Evolutionary conservation across 805 yeast genomes (phyloP).

Genomic region (Monosporozyma servazzii): DNA sequence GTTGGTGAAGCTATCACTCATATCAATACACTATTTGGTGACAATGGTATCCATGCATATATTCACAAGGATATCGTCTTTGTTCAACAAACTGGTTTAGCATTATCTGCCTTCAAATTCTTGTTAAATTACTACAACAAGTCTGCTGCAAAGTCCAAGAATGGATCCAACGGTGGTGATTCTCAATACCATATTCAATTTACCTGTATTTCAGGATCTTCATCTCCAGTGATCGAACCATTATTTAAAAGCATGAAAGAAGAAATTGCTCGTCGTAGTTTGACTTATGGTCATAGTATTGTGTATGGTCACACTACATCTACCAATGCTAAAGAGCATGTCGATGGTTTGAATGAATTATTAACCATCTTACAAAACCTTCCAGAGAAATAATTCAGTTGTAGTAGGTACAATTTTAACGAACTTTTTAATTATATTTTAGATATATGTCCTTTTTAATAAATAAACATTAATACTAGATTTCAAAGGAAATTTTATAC

Average conservation of each 20-base stretch:
- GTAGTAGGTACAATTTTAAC: neutral
- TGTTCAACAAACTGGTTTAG: conserved; percentile 56
- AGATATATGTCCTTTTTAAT: neutral
- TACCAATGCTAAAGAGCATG: conserved; percentile 54
- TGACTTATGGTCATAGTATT: conserved; percentile 48
- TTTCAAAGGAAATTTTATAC: neutral
- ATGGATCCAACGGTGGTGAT: conserved; percentile 6
- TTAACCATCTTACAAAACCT: conserved; percentile 38
- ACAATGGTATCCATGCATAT: conserved; percentile 66
- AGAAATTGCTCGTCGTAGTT: conserved; percentile 28
- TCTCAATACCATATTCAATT: conserved; percentile 31
- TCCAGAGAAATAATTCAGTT: conserved; percentile 2
- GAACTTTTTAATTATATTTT: neutral
- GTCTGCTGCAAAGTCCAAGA: conserved; percentile 13
- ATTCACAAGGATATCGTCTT: conserved; percentile 59
- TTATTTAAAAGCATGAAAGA: conserved; percentile 46
- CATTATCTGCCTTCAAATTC: conserved; percentile 47
- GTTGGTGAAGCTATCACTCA: conserved; percentile 83
- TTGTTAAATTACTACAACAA: conserved; percentile 35
- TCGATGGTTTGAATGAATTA: conserved; percentile 63
- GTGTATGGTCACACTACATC: conserved; percentile 45
- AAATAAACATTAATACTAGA: neutral
- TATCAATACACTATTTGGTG: conserved; percentile 64
- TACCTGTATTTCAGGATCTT: conserved; percentile 54
- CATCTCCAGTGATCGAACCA: conserved; percentile 62